phyloP scores from a whole-genome alignment of 1,284 basidiomycete species.

The Irpex sp. region DNA sequence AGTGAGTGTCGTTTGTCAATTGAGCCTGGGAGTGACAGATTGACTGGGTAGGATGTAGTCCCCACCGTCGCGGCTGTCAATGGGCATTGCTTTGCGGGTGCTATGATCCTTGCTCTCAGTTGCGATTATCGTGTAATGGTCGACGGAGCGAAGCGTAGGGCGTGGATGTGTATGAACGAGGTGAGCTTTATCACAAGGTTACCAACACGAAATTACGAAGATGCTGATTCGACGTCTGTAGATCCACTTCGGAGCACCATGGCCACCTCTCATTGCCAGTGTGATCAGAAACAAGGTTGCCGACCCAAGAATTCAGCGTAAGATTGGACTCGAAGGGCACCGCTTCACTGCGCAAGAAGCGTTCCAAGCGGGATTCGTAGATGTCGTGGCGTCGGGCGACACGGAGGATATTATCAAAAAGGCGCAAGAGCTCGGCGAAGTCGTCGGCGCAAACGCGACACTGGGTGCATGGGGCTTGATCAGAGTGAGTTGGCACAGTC shows the following conservation, averaged over 20 bases:
- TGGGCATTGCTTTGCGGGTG: conserved; percentile 90
- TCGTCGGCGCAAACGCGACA: conserved; percentile 43
- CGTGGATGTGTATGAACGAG: conserved; percentile 94
- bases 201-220: background rate
- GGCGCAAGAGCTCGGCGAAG: conserved; percentile 55
- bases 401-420: conserved; percentile 60
- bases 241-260: conserved; percentile 81
- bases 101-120: conserved; percentile 73
- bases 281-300: conserved; percentile 68
- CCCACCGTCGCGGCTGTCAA: conserved; percentile 88
- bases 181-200: conserved; percentile 32
- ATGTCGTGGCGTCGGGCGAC: conserved; percentile 55
- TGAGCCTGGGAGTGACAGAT: conserved; percentile 3
- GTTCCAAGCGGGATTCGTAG: conserved; percentile 65
- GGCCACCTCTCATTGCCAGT: conserved; percentile 71
- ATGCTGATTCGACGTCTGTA: conserved; percentile 23
- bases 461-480: conserved; percentile 66
- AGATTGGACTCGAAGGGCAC: conserved; percentile 81
- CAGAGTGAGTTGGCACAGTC: conserved; percentile 35
- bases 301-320: conserved; percentile 59
- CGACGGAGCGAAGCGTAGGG: conserved; percentile 71
- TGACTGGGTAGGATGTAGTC: conserved; percentile 37
- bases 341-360: conserved; percentile 80
- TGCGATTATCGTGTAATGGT: conserved; percentile 93
- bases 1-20: conserved; percentile 39